Evolutionary conservation across 768 basidiomycete genomes (phyloP).

Genomic region (Auriculariales sp.): DNA sequence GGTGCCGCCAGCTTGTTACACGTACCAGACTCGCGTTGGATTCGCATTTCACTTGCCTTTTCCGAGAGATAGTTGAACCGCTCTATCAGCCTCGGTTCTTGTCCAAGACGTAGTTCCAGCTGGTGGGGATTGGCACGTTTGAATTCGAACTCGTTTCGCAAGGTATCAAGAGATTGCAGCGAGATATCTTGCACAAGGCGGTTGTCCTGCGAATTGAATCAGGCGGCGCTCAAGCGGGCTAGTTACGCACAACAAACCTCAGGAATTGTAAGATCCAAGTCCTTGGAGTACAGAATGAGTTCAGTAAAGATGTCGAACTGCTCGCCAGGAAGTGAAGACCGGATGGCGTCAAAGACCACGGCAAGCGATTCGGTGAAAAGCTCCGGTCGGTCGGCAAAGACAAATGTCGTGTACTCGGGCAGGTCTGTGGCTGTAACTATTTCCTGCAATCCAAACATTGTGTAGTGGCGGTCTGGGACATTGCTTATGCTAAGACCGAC

Average conservation of each 20-base stretch:
- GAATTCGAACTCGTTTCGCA: not conserved
- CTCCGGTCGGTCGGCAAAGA: slow-evolving; percentile 50
- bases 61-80: not conserved
- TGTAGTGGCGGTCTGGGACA: not conserved
- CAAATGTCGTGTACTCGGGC: slow-evolving; percentile 19
- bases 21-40: too few species aligned
- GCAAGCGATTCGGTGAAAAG: slow-evolving; percentile 67
- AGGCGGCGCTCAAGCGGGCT: not conserved
- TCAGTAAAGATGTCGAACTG: slow-evolving; percentile 32
- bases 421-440: not conserved
- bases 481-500: not conserved
- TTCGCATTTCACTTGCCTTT: too few species aligned
- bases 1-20: too few species aligned
- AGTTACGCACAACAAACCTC: slow-evolving; percentile 31
- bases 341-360: slow-evolving; percentile 55
- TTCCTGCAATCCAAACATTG: not conserved
- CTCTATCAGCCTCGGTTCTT: not conserved
- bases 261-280: slow-evolving; percentile 45
- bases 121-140: not conserved
- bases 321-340: slow-evolving; percentile 40
- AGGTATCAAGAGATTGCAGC: not conserved
- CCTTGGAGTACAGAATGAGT: slow-evolving; percentile 54
- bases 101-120: not conserved
- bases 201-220: slow-evolving; percentile 26
- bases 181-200: not conserved